Evolutionary conservation across 2,329 filamentous ascomycete species (phyloP).

Genomic region (Tolypocladium album): DNA sequence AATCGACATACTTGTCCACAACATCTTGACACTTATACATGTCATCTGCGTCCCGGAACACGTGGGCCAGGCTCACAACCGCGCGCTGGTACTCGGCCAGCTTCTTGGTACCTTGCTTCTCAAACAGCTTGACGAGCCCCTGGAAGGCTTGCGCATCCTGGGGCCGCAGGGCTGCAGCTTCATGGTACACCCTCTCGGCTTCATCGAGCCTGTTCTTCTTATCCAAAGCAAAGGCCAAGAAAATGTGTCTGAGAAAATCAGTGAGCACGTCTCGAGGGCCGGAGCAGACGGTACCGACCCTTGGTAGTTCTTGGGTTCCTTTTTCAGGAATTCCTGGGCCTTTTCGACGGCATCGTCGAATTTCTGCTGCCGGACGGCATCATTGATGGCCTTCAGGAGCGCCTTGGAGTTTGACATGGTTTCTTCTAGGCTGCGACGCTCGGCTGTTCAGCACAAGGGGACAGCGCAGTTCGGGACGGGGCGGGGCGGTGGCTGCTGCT

Average conservation of each 20-base stretch:
- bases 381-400: conserved; percentile 70
- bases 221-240: conserved; percentile 75
- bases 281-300: conserved; percentile 40
- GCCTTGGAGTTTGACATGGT: conserved; percentile 52
- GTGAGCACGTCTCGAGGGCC: conserved; percentile 1
- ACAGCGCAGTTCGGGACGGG: not conserved
- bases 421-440: not conserved
- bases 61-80: conserved; percentile 60
- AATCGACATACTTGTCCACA: conserved; percentile 69
- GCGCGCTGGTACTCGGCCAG: conserved; percentile 66
- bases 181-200: conserved; percentile 65
- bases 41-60: conserved; percentile 58
- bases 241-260: conserved; percentile 51
- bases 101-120: conserved; percentile 60
- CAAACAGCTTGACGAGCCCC: conserved; percentile 76
- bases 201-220: conserved; percentile 62
- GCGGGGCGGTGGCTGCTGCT: not conserved
- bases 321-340: conserved; percentile 56
- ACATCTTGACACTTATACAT: conserved; percentile 54
- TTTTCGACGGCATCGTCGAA: conserved; percentile 66
- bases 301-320: conserved; percentile 72
- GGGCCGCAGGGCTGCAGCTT: conserved; percentile 61
- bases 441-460: not conserved
- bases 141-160: conserved; percentile 82
- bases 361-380: conserved; percentile 66